Base-by-base conservation (phyloP, 2,329 filamentous ascomycete genomes). In the Penicillium sp. region DNA sequence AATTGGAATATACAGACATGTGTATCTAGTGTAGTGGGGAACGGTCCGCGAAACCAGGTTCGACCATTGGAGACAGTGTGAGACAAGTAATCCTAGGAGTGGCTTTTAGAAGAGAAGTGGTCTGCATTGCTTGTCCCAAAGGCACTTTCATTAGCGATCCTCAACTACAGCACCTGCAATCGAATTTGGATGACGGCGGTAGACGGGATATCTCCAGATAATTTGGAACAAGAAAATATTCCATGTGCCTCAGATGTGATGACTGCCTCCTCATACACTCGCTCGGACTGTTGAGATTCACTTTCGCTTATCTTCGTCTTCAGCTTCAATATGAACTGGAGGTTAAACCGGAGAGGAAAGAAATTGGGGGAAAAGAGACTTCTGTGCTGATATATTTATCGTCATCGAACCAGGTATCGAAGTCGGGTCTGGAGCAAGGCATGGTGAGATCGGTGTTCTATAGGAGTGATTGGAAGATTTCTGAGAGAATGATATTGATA, bases 1-100 rank as follows among this genome's bases (percentile, higher is more conserved):
- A 85, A 26, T 27, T 27, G 31, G 31, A 33, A 16, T 33, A 14
- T 11, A 33, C 31, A 6, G 31, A 2, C 26, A 27, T 27, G 6
- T 8, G 8, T 27, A 27, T 27, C 26, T 27, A 27, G 26, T 27
- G 26, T 2, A 27, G 8, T 27, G 26, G 26, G 26, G 26, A 27
- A 27, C 26, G 2, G 26, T 9, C 26, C 9, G 26, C 26, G 26
- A 27, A 8, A 27, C 26, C 26, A 27, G 26, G 26, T 27, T 27
- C 26, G 26, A 27, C 8, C 26, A 25, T 9, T 35, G 49, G 29
- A 44, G 27, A 19, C 19, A 19, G 19, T 19, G 19, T 19, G 19
- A 19, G 19, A 19, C 19, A 19, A 19, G 19, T 19, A 19, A 19
- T 19, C 19, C 19, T 19, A 19, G 19, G 19, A 19, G 19, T 19